Evolutionary conservation across 2,329 filamentous ascomycete species (phyloP).

Genomic region (Penicillium sp.): DNA sequence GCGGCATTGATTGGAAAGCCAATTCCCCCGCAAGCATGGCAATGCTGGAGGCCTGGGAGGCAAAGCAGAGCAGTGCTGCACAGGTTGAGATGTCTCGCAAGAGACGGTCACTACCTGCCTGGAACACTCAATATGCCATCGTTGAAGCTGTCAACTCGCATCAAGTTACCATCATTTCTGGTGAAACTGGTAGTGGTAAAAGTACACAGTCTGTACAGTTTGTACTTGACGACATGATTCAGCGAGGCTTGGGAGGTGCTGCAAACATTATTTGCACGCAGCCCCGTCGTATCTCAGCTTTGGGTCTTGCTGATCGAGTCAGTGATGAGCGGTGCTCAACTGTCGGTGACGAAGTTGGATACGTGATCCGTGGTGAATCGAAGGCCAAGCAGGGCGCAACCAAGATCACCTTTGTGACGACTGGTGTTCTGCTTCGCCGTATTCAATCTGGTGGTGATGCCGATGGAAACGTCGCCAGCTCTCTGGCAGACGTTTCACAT

Average conservation of each 20-base stretch:
- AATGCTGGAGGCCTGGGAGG: constrained; percentile 64
- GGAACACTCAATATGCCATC: constrained; percentile 76
- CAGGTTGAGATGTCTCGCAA: constrained; percentile 74
- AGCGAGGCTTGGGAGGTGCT: constrained; percentile 68
- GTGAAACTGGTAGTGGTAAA: constrained; percentile 95
- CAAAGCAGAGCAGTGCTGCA: constrained; percentile 62
- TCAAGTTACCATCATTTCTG: constrained; percentile 94
- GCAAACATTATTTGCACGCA: constrained; percentile 96
- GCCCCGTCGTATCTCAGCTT: constrained; percentile 87
- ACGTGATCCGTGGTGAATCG: constrained; percentile 87
- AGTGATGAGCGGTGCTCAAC: constrained; percentile 82
- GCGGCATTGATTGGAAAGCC: constrained; percentile 63
- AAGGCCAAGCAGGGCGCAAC: constrained; percentile 70
- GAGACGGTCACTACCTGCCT: constrained; percentile 78
- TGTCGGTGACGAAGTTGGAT: constrained; percentile 87
- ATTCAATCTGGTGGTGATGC: constrained; percentile 86
- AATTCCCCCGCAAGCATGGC: constrained; percentile 60
- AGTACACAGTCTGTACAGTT: constrained; percentile 97
- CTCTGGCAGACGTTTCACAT: constrained; percentile 87
- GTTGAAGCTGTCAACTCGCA: constrained; percentile 72
- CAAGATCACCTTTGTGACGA: constrained; percentile 93
- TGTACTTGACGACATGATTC: constrained; percentile 86
- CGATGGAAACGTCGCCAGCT: constrained; percentile 75
- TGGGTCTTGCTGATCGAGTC: constrained; percentile 91
- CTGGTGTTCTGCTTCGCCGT: constrained; percentile 84